phyloP scores from a whole-genome alignment of 768 basidiomycete genomes.

The Flagelloscypha sp. region DNA sequence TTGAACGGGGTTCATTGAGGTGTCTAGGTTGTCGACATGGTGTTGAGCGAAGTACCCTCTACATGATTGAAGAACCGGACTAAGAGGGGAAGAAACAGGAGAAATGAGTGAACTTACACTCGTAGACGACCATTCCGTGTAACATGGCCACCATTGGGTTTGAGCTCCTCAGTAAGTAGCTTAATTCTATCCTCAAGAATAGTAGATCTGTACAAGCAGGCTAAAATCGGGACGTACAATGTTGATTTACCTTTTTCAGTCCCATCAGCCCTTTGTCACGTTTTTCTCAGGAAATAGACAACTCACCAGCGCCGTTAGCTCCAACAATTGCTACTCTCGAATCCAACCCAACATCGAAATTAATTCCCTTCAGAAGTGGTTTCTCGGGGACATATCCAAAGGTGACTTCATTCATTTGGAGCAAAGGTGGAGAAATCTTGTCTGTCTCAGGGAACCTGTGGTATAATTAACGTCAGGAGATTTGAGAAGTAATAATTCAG shows the following conservation, averaged over 20 bases:
- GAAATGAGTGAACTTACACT: constrained; percentile 43
- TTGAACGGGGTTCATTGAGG: constrained; percentile 84
- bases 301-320: constrained; percentile 91
- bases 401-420: constrained; percentile 85
- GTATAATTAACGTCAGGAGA: constrained; percentile 2
- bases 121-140: constrained; percentile 88
- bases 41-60: constrained; percentile 94
- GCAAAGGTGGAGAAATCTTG: constrained; percentile 91
- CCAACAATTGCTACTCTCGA: constrained; percentile 93
- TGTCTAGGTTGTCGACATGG: constrained; percentile 86
- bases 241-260: no score
- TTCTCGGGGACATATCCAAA: constrained; percentile 84
- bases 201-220: constrained; percentile 3
- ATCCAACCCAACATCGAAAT: constrained; percentile 91
- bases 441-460: constrained; percentile 88
- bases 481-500: not conserved
- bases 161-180: constrained; percentile 76
- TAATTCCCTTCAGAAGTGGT: constrained; percentile 65
- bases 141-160: constrained; percentile 68
- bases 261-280: no score
- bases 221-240: constrained; percentile 38
- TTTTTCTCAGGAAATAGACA: no score
- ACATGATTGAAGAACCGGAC: constrained; percentile 6
- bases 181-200: constrained; percentile 67
- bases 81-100: not conserved